Evolutionary conservation across 2,329 filamentous ascomycete species (phyloP).

Genomic region (Aspergillus japonicus): DNA sequence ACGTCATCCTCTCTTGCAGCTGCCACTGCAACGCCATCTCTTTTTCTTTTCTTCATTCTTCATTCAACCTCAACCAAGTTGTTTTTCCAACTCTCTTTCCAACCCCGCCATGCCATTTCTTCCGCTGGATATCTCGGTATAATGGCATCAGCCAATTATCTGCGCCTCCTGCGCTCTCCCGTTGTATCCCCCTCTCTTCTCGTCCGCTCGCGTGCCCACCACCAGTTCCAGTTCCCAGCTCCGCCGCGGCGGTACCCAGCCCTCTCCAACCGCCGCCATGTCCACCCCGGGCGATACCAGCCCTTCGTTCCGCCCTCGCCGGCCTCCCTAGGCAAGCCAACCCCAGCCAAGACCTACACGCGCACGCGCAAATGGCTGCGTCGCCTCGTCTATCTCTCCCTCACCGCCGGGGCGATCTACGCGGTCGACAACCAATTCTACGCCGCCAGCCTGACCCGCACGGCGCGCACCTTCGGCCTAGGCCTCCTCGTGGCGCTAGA

Average conservation of each 20-base stretch:
- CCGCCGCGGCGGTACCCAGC: neutral
- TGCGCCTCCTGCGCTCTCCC: conserved; percentile 5
- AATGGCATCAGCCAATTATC: conserved; percentile 5
- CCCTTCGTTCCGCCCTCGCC: conserved; percentile 75
- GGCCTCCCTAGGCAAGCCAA: conserved; percentile 70
- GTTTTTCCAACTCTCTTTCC: neutral
- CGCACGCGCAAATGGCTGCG: conserved; percentile 74
- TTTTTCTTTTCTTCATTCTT: neutral
- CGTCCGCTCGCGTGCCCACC: conserved; percentile 1
- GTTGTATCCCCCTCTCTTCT: neutral
- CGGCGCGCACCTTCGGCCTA: conserved; percentile 74
- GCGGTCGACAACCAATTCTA: conserved; percentile 71
- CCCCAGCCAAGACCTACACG: conserved; percentile 67
- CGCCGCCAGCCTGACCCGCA: conserved; percentile 74
- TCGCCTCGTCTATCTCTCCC: conserved; percentile 63
- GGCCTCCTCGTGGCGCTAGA: conserved; percentile 81
- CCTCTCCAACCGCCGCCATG: conserved; percentile 22
- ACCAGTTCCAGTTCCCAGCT: neutral
- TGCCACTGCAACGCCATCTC: neutral
- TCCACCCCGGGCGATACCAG: conserved; percentile 53
- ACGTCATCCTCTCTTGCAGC: neutral
- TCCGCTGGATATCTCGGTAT: neutral
- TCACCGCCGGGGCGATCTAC: conserved; percentile 63
- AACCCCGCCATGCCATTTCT: neutral
- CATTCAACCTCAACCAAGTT: neutral